These are phyloP conservation scores for Plasmopara halstedii DNA, from an alignment of 352 stramenopile species.

Conservation along the genomic window DNA sequence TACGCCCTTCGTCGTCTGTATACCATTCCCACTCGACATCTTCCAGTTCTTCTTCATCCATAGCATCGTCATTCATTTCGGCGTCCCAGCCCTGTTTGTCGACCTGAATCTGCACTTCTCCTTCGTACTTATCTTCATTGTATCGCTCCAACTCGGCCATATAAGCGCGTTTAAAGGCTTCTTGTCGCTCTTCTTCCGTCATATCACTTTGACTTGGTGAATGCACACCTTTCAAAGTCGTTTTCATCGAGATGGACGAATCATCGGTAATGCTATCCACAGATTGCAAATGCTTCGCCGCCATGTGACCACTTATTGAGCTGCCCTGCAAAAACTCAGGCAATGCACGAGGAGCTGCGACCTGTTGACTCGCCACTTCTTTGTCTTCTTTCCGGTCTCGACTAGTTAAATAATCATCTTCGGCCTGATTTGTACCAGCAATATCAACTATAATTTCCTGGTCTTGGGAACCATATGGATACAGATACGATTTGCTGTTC, in stretches of 20 bases:
- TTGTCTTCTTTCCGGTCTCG: conserved; percentile 69
- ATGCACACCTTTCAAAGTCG: conserved; percentile 43
- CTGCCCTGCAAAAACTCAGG: conserved; percentile 78
- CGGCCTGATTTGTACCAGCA: conserved; percentile 55
- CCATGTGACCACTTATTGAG: conserved; percentile 83
- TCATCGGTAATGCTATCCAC: conserved; percentile 21
- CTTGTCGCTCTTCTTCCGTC: conserved; percentile 74
- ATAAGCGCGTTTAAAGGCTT: conserved; percentile 77
- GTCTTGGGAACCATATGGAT: conserved; percentile 69
- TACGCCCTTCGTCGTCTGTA: conserved; percentile 42
- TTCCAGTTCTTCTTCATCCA: conserved; percentile 73
- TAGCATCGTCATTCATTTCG: conserved; percentile 65
- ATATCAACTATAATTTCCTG: conserved; percentile 86
- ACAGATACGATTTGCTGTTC: conserved; percentile 80
- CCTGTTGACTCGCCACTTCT: conserved; percentile 39
- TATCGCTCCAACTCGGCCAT: conserved; percentile 79
- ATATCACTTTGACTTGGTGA: conserved; percentile 56
- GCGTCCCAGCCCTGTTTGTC: conserved; percentile 80
- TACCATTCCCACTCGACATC: conserved; percentile 84
- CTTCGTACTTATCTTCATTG: conserved; percentile 76
- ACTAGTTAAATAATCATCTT: conserved; percentile 78
- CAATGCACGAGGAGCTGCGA: conserved; percentile 52
- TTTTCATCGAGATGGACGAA: conserved; percentile 23
- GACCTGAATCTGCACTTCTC: conserved; percentile 70
- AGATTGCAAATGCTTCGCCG: conserved; percentile 66